phyloP scores from a whole-genome alignment of 2,329 filamentous ascomycete species.

The Lecanoromycetidae sp. region DNA sequence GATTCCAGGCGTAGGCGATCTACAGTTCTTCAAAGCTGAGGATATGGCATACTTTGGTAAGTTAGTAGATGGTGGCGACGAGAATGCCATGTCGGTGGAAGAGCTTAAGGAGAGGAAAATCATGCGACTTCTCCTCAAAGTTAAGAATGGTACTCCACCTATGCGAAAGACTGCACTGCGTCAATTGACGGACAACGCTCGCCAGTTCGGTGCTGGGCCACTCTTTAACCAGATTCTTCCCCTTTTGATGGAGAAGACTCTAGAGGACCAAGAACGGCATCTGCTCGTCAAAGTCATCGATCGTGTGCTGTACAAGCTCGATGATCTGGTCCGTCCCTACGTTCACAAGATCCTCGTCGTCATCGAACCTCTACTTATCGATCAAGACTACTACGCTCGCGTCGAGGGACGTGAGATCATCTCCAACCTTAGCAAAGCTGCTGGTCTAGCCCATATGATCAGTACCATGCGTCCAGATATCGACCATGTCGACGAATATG shows the following conservation, averaged over 20 bases:
- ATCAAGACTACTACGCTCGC: constrained; percentile 97
- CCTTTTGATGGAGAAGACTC: constrained; percentile 91
- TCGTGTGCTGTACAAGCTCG: constrained; percentile 93
- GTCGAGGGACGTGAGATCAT: constrained; percentile 98
- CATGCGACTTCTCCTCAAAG: constrained; percentile 89
- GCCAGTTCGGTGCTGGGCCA: constrained; percentile 84
- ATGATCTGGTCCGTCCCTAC: constrained; percentile 88
- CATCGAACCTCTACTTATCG: constrained; percentile 96
- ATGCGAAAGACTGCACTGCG: constrained; percentile 97
- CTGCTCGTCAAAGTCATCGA: constrained; percentile 98
- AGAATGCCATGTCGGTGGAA: constrained; percentile 82
- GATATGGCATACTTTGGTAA: constrained; percentile 99
- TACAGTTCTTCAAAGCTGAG: constrained; percentile 97
- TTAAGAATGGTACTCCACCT: constrained; percentile 97
- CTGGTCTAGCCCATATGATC: constrained; percentile 96
- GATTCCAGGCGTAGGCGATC: constrained; percentile 87
- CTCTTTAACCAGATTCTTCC: constrained; percentile 97
- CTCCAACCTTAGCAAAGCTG: constrained; percentile 91
- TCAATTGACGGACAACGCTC: constrained; percentile 93
- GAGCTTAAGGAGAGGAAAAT: constrained; percentile 97
- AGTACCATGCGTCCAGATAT: constrained; percentile 98
- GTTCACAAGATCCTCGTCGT: constrained; percentile 98
- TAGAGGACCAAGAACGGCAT: constrained; percentile 97
- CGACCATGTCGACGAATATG: constrained; percentile 95
- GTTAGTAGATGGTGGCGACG: constrained; percentile 84